Evolutionary conservation across 768 basidiomycete genomes (phyloP).

Genomic region (Pulveroboletus sp.): DNA sequence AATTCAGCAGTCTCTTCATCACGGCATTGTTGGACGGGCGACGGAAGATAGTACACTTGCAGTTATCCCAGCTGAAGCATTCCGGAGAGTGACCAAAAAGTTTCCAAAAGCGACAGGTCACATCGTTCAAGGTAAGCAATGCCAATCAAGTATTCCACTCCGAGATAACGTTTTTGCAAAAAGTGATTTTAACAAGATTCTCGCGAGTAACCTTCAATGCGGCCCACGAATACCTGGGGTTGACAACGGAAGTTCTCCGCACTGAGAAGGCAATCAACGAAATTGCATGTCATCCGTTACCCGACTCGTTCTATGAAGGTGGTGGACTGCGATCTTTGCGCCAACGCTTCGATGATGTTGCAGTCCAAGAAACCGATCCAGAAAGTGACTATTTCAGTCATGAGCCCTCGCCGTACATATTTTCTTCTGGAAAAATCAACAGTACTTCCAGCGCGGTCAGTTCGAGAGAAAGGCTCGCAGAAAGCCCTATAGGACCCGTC

Average conservation of each 20-base stretch:
- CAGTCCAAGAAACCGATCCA: slow-evolving; percentile 41
- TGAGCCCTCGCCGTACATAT: slow-evolving; percentile 13
- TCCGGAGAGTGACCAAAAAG: slow-evolving; percentile 89
- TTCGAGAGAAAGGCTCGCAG: slow-evolving; percentile 24
- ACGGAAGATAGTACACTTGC: slow-evolving; percentile 93
- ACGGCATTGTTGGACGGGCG: slow-evolving; percentile 87
- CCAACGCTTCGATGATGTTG: slow-evolving; percentile 77
- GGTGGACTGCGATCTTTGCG: slow-evolving; percentile 88
- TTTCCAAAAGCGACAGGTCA: slow-evolving; percentile 97
- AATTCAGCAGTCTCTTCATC: slow-evolving; percentile 37
- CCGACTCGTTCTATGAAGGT: slow-evolving; percentile 85
- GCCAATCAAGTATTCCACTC: slow-evolving; percentile 3
- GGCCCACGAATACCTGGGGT: slow-evolving; percentile 92
- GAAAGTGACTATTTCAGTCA: slow-evolving; percentile 58
- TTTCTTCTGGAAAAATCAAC: slow-evolving; percentile 22
- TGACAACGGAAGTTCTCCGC: slow-evolving; percentile 92
- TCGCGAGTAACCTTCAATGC: slow-evolving; percentile 97
- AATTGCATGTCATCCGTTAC: slow-evolving; percentile 93
- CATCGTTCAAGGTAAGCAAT: slow-evolving; percentile 78
- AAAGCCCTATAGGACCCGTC: slow-evolving; percentile 19
- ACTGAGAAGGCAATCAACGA: slow-evolving; percentile 98
- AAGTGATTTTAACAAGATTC: slow-evolving; percentile 93
- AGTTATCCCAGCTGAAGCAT: slow-evolving; percentile 98
- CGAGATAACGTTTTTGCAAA: slow-evolving; percentile 6
- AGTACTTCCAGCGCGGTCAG: slow-evolving; percentile 7